phyloP scores from a whole-genome alignment of 805 yeast species.

The Grigorovia humatica region DNA sequence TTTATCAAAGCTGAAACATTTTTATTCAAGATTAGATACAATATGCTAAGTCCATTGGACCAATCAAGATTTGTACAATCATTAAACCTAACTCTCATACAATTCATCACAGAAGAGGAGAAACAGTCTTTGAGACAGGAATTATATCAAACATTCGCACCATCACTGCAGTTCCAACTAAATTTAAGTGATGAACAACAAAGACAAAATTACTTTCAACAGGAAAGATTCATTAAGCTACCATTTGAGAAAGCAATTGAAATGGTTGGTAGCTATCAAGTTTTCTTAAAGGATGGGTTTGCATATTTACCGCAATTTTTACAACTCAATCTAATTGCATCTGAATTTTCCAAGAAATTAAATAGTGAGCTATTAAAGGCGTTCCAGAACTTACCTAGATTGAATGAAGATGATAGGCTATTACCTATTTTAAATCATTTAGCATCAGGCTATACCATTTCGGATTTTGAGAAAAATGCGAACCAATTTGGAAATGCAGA shows the following conservation, averaged over 20 bases:
- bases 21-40: slow-evolving; percentile 66
- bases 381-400: slow-evolving; percentile 65
- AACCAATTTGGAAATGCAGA: slow-evolving; percentile 22
- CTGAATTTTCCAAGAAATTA: slow-evolving; percentile 53
- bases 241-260: slow-evolving; percentile 82
- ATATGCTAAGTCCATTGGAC: slow-evolving; percentile 50
- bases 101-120: slow-evolving; percentile 54
- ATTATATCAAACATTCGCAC: slow-evolving; percentile 46
- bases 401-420: slow-evolving; percentile 87
- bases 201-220: slow-evolving; percentile 38
- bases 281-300: slow-evolving; percentile 54
- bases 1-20: slow-evolving; percentile 68
- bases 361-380: slow-evolving; percentile 48
- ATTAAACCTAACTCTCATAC: slow-evolving; percentile 58
- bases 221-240: slow-evolving; percentile 66
- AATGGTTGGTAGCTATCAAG: slow-evolving; percentile 61
- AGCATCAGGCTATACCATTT: slow-evolving; percentile 57
- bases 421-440: slow-evolving; percentile 75
- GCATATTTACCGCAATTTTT: slow-evolving; percentile 80
- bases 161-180: slow-evolving; percentile 27
- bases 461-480: slow-evolving; percentile 35
- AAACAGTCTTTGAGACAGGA: slow-evolving; percentile 38
- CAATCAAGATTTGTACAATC: slow-evolving; percentile 59
- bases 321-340: slow-evolving; percentile 59
- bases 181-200: slow-evolving; percentile 36